Base-by-base conservation (phyloP, 169 alveolate genomes). In the Perkinsus chesapeaki region DNA sequence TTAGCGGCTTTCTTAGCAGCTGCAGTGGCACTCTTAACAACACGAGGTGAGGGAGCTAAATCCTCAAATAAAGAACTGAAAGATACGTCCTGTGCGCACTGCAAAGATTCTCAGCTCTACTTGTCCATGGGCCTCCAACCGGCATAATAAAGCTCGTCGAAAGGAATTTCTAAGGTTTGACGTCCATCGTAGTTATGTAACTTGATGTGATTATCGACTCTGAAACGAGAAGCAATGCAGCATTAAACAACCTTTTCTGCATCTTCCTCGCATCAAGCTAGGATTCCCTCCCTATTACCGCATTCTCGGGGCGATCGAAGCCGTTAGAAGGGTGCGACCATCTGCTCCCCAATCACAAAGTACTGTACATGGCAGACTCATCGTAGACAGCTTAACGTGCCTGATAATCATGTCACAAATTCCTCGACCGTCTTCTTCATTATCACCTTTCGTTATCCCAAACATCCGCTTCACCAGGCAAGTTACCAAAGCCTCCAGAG, bases 401-500 rank as follows among this genome's bases (percentile, higher is more conserved):
- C 82, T 60, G 82, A 60, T 34, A 60, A 16, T 20, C 12, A 23
- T 7, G 82, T 7, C 3, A 60, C 12, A 16, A 60, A 5, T 34
- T 60, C 23, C 3, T 12, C 82, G 31, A n/a, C 27, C 82, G 27
- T 5, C 82, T 20, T 5, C 27, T 1, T 34, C 82, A 12, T 27
- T 20, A 27, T 7, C 31, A 60, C 82, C 92, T 39, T 0, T 92
- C 93, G 39, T 92, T 73, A 73, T 94, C 95, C 95, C 95, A 94
- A 23, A 94, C 93, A 43, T 94, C 95, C 0, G 93, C 91, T 39
- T 94, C 95, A 3, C 95, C 95, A 39, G 95, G 94, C 23, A 94
- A 73, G 34, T 94, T 94, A 3, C 95, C 95, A 73, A 94, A 94
- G 39, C 95, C 95, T 27, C 95, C 95, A 10, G 92, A 94, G 3